Base-by-base conservation (phyloP, 2,329 filamentous ascomycete species). In the Phoma herbarum region DNA sequence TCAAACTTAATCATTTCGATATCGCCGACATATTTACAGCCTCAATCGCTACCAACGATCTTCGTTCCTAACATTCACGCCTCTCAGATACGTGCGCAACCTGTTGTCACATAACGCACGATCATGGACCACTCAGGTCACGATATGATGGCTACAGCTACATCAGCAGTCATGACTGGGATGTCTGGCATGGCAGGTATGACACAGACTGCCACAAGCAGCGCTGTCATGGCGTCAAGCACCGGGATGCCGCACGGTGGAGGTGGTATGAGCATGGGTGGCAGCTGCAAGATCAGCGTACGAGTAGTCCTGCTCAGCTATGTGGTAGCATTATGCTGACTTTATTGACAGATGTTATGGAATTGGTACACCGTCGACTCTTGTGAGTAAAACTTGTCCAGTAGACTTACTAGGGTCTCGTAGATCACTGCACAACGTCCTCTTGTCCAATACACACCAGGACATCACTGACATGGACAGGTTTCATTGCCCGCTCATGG, bases 311-410 rank as follows among this genome's bases (percentile, higher is more conserved):
- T 16, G 12, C 23, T 9, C 9, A 25, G 25, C 7, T 4, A n/a
- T 16, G 1, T 18, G 20, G 14, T 10, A 7, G 9, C 14, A 6
- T 6, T 16, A 28, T 14, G 4, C 50, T 53, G 23, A 50, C 26
- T 8, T n/a, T 0, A 12, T 7, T 11, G 20, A 4, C 42, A 73
- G 69, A 93, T 93, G 90, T 80, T 92, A 47, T 92, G 90, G 89
- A 93, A 93, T 74, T 91, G 89, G 88, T 82, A 90, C 74, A 90
- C 88, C 1, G 79, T 91, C 69, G 87, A 90, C 71, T 77, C 88
- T 18, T 92, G 82, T 73, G 67, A 39, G 67, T 66, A 29, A 5
- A 1, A 16, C 11, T 23, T 1, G 3, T n/a, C n/a, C n/a, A n/a
- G n/a, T n/a, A 46, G 2, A 16, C 23, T 26, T 7, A 11, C 20